Conservation (phyloP, 495 filamentous ascomycete genomes). For the Talaromyces nanjingensis region DNA sequence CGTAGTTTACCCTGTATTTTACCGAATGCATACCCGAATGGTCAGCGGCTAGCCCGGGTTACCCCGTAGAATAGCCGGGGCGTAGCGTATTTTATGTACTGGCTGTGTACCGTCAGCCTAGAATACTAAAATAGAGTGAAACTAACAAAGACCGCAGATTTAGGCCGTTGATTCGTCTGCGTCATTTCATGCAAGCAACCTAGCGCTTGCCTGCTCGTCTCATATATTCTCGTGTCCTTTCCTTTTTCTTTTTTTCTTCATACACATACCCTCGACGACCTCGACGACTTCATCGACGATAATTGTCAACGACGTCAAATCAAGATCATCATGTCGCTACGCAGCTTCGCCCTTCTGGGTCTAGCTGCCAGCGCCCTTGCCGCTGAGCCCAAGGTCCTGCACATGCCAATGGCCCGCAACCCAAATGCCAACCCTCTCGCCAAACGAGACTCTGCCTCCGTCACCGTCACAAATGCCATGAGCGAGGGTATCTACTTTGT, state of each 20-base stretch:
- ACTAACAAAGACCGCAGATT: neutral
- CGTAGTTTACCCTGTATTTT: neutral
- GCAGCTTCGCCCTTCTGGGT: conserved; percentile 5
- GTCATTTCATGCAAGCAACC: neutral
- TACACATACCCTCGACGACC: neutral
- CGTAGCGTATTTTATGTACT: neutral
- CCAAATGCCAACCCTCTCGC: neutral
- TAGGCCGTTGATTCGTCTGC: neutral
- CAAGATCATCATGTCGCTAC: neutral
- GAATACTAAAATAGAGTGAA: neutral
- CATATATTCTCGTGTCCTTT: neutral
- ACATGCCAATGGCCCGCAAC: conserved; percentile 7
- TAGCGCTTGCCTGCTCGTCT: neutral
- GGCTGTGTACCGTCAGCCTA: neutral
- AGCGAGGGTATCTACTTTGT: conserved; percentile 43
- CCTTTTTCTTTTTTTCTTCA: neutral
- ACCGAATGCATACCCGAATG: neutral
- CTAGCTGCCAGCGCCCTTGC: conserved; percentile 2
- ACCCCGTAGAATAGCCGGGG: neutral
- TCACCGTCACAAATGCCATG: conserved; percentile 45
- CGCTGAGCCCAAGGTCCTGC: conserved; percentile 6
- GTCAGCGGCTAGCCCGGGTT: neutral
- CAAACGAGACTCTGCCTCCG: conserved; percentile 42
- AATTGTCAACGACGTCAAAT: neutral
- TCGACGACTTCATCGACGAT: neutral